Base-by-base conservation (phyloP, 1,284 basidiomycete genomes). In the Mycena citricolor region DNA sequence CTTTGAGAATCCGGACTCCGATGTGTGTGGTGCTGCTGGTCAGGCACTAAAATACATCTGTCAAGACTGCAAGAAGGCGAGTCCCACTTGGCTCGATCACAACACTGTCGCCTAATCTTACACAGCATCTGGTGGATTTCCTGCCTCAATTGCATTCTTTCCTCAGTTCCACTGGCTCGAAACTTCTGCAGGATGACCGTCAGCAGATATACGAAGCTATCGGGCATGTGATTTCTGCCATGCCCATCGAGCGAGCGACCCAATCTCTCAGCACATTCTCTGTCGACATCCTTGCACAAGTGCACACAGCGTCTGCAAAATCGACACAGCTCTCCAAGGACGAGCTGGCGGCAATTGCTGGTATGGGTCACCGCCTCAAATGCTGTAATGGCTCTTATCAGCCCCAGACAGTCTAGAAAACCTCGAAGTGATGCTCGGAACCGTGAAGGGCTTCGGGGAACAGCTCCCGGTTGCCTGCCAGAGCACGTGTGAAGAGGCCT, bases 21-120 rank as follows among this genome's bases (percentile, higher is more conserved):
- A 94, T 58, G 94, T 99, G 14, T 83, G 84, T 51, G 92, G 94
- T 8, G 97, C 97, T 8, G 92, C 97, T 8, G 92, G 94, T 2
- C 94, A 97, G 61, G 94, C 97, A 4, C 77, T 99, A 69, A 95
- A 94, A 63, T 98, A 90, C 66, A 75, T 99, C 49, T 99, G 97
- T 67, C 90, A 97, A 64, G 97, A 99, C 66, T 99, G 97, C 70
- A 89, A 85, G 69, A 73, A 77, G 69, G 90, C 89, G 58, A 55
- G 72, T 50, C 5, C 31, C 25, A 32, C 13, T 32, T 13, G 13
- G 13, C 33, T 45, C 22, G 37, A 32, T 46, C 19, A 25, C 48
- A 36, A 39, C 29, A 43, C 33, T 49, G 32, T 44, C 38, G 35
- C 45, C n/a, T n/a, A n/a, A n/a, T n/a, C 32, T 44, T 28, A 35